Percentiles rank a stretch among this genome's conserved stretches.
Evolutionary conservation across 2,329 filamentous ascomycete genomes (phyloP).

Genomic region (Thelonectria rubi): DNA sequence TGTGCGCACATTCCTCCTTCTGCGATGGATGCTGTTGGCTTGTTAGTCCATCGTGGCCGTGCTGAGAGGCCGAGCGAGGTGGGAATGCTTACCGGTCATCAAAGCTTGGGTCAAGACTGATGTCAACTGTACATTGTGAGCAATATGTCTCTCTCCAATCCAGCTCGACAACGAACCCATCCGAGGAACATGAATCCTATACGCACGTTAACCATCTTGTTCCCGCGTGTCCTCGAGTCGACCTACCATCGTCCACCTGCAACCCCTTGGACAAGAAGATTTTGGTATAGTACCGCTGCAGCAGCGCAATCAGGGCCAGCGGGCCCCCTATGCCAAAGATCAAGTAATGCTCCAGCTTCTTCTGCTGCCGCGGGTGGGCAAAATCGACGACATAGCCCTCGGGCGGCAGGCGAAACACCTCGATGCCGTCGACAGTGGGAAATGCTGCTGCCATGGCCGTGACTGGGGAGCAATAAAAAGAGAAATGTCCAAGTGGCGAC

Average conservation of each 20-base stretch:
- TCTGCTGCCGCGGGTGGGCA: slow-evolving; percentile 21
- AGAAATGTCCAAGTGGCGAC: neutral
- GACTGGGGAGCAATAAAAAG: neutral
- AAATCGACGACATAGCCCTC: slow-evolving; percentile 36
- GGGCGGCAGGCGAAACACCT: slow-evolving; percentile 39
- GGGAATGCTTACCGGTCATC: slow-evolving; percentile 21
- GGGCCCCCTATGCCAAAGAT: slow-evolving; percentile 41
- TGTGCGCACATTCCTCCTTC: slow-evolving; percentile 34
- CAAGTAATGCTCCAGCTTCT: slow-evolving; percentile 21
- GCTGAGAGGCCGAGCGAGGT: neutral
- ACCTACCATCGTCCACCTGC: slow-evolving; percentile 39
- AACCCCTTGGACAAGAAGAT: slow-evolving; percentile 39
- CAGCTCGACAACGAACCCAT: slow-evolving; percentile 27
- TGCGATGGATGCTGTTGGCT: slow-evolving; percentile 23
- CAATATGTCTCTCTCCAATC: neutral
- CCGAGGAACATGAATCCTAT: slow-evolving; percentile 41
- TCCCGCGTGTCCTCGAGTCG: neutral
- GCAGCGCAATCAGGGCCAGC: slow-evolving; percentile 38
- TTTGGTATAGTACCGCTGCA: slow-evolving; percentile 47
- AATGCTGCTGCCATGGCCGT: slow-evolving; percentile 25
- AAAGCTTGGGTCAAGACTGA: slow-evolving; percentile 32
- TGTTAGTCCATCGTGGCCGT: neutral
- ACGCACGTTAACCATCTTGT: neutral
- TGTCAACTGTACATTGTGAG: slow-evolving; percentile 12
- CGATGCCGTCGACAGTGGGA: slow-evolving; percentile 39